Evolutionary conservation across 2,329 filamentous ascomycete genomes (phyloP), one percentile per base, ranked within the genome.

Genomic region (Exserohilum turcica): DNA sequence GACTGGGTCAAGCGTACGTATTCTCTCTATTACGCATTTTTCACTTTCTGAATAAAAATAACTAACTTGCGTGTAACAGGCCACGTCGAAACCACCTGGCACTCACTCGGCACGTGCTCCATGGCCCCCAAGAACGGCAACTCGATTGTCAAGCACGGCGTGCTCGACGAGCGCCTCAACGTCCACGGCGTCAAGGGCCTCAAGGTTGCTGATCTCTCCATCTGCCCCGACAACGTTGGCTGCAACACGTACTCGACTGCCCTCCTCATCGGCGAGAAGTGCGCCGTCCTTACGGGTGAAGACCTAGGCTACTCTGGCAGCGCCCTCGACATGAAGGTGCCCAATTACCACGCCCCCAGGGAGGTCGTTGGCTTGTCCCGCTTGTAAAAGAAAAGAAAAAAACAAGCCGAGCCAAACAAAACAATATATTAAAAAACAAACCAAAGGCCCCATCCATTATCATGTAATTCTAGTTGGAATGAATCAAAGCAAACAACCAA

Each of bases 111-210:
- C 33, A 91, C 88, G 1, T 91, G 88, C 77, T 89, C 86, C 46
- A 92, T 92, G 87, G 88, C 87, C 0, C 89, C 89, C 4, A 82
- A 77, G 55, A 83, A 91, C 66, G 89, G 90, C 54, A 92, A 91
- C 78, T 86, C 83, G 65, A 90, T 92, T 66, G 88, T 92, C 72
- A 90, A 89, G 77, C 87, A 91, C 66, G 89, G 89, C 54, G 89
- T 92, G 0, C 76, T 92, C 32, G 89, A 92, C 68, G 87, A 90
- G 74, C 84, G 88, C 54, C 81, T 92, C 50, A 91, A 91, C 62
- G 88, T 92, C 3, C 87, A 91, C 69, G 89, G 88, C 45, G 87
- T 91, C 60, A 82, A 90, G 79, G 86, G 86, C 13, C 82, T 92
- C 64, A 91, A 91, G 81, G 88, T 91, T 19, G 87, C 87, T 10